These are phyloP conservation scores for Cystofilobasidium macerans DNA, from an alignment of 768 basidiomycete genomes.

Conservation along the genomic window DNA sequence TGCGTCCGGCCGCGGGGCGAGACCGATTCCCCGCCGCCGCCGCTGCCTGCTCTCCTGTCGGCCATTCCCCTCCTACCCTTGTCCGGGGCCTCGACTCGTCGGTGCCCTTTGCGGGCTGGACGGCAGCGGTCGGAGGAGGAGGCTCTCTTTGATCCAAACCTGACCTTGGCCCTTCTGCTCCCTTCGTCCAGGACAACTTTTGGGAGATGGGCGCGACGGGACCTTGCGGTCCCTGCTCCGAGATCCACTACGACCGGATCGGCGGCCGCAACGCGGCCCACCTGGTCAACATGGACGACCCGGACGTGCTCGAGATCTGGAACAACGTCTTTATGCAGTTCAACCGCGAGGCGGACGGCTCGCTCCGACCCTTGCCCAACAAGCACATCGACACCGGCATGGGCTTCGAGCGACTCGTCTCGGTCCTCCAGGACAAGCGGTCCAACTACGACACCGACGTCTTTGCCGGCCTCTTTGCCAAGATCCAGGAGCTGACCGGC, in stretches of 20 bases:
- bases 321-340: slow-evolving; percentile 99
- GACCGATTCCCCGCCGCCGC: too few species aligned
- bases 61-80: too few species aligned
- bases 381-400: slow-evolving; percentile 98
- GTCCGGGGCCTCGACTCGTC: too few species aligned
- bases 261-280: slow-evolving; percentile 91
- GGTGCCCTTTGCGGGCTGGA: too few species aligned
- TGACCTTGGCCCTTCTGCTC: too few species aligned
- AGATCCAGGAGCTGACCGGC: slow-evolving; percentile 77
- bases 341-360: slow-evolving; percentile 84
- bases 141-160: too few species aligned
- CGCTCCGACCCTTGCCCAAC: slow-evolving; percentile 65
- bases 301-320: slow-evolving; percentile 96
- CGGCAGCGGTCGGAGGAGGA: too few species aligned
- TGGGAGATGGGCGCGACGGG: slow-evolving; percentile 99
- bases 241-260: slow-evolving; percentile 93
- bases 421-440: slow-evolving; percentile 73
- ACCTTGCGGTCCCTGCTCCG: slow-evolving; percentile 94
- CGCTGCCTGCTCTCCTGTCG: too few species aligned
- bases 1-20: too few species aligned
- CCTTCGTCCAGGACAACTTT: slow-evolving; percentile 98
- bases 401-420: slow-evolving; percentile 97
- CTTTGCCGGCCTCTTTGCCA: slow-evolving; percentile 76
- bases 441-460: slow-evolving; percentile 99
- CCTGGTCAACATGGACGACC: slow-evolving; percentile 92